Evolutionary conservation across 768 basidiomycete genomes (phyloP).

Genomic region (Lyophyllum semitale): DNA sequence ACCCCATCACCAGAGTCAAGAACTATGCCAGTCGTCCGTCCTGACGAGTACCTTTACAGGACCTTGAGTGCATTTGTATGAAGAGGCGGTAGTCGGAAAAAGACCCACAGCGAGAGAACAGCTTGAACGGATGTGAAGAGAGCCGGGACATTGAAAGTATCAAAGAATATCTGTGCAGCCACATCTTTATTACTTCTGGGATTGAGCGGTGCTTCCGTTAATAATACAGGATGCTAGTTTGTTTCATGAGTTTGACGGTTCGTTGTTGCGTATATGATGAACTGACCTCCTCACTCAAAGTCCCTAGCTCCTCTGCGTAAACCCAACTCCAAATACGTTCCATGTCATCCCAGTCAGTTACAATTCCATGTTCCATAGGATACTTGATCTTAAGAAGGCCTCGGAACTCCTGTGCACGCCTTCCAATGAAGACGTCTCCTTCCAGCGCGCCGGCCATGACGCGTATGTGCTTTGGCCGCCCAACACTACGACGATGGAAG

Average conservation of each 20-base stretch:
- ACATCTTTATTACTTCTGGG: constrained; percentile 95
- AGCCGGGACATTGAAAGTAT: constrained; percentile 99
- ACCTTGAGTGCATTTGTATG: constrained; percentile 10
- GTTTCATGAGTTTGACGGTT: constrained; percentile 16
- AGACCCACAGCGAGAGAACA: constrained; percentile 86
- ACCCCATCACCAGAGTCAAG: constrained; percentile 99
- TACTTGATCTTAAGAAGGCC: constrained; percentile 98
- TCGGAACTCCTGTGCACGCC: constrained; percentile 92
- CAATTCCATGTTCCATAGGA: constrained; percentile 99
- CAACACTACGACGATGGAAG: constrained; percentile 61
- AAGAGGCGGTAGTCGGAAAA: background rate
- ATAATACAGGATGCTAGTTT: constrained; percentile 90
- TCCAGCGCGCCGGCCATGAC: constrained; percentile 98
- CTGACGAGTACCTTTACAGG: constrained; percentile 88
- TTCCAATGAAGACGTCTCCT: constrained; percentile 95
- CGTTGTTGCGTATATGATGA: constrained; percentile 6
- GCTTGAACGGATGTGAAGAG: constrained; percentile 97
- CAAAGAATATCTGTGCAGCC: constrained; percentile 98
- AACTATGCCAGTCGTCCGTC: constrained; percentile 98
- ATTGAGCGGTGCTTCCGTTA: constrained; percentile 97
- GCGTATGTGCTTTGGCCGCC: constrained; percentile 94
- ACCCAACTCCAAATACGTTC: constrained; percentile 99
- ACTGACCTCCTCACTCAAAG: constrained; percentile 92
- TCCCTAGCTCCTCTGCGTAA: constrained; percentile 93
- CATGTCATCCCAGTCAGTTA: constrained; percentile 99